Evolutionary conservation across 1,139 yeast genomes (phyloP), one percentile per base, ranked within the genome.

Genomic region (Candida sanyaensis): DNA sequence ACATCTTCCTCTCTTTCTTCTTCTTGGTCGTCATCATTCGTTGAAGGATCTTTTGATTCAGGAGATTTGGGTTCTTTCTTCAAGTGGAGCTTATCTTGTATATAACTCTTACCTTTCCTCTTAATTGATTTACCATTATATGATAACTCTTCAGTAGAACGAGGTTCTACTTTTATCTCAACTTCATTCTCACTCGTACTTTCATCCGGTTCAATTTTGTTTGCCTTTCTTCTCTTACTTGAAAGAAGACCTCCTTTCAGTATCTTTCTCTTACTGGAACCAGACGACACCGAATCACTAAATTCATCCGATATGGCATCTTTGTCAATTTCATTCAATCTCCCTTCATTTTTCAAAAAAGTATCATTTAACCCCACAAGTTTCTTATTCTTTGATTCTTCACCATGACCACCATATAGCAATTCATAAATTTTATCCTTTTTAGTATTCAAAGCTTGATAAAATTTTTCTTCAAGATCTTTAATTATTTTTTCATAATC

Each of bases 401-500:
- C 32, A 6, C 12, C 37, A 17, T 44, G 42, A 37, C 12, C 32
- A 6, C 12, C 37, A 17, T 44, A 44, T 6, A 48, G 23, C 27
- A 75, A 57, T 47, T 71, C 63, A 58, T 72, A 63, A 8, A 75
- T 75, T 50, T 55, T 62, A 45, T 63, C 65, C 53, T 73, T 72
- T 53, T 75, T 75, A 26, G 69, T 51, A 46, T 67, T 65, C 41
- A 75, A 57, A 5, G 71, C 65, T 45, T 63, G 69, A 50, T 67
- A 68, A 45, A 73, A 73, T 52, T 72, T 70, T 48, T 58, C 62
- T 49, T 72, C 71, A 31, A 74, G 47, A 54, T 75, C 78, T 2
- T 56, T 50, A 2, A 69, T 52, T 4, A 75, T 65, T 13, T 37
- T 36, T 12, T 62, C 49, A 50, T 67, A 66, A 40, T 73, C 72